Evolutionary conservation across 2,329 filamentous ascomycete species (phyloP), one percentile per base, ranked within the genome.

Genomic region (Dendrostoma leiphaemia): DNA sequence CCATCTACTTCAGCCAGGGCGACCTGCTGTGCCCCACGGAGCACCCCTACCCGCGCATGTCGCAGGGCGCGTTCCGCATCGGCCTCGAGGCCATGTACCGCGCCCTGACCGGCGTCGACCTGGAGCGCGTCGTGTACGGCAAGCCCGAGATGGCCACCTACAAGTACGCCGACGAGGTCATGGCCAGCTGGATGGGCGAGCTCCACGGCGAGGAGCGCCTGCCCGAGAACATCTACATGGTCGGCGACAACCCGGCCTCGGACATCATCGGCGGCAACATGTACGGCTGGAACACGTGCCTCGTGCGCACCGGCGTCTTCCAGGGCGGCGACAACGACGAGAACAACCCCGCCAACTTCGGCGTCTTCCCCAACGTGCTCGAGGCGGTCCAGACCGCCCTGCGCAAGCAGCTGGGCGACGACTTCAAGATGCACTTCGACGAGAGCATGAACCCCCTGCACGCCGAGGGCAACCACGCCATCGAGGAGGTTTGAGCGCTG

Each of bases 251-350:
- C 74, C 86, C 86, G 6, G 83, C 84, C 24, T 88, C 84, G 24
- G 86, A 90, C 67, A 89, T 90, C 64, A 78, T 88, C 60, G 88
- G 88, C 59, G 88, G 87, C 58, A 91, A 91, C 78, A 88, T 86
- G 80, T 90, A 91, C 70, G 86, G 86, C 57, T 91, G 88, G 88
- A 91, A 91, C 73, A 90, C 88, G 3, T 90, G 88, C 66, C 73
- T 91, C 51, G 88, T 91, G 53, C 83, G 87, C 65, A 91, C 88
- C 0, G 88, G 88, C 72, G 87, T 91, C 45, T 90, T 88, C 80
- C 85, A 89, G 73, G 88, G 88, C 58, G 86, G 82, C 17, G 86
- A 84, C 56, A 91, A 91, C 66, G 88, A 91, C 65, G 79, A 86
- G 69, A 77, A 89, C 72, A 91, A 89, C 73, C 88, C 88, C 1